phyloP scores from a whole-genome alignment of 306 rosid species.

The Dryas drummondii region DNA sequence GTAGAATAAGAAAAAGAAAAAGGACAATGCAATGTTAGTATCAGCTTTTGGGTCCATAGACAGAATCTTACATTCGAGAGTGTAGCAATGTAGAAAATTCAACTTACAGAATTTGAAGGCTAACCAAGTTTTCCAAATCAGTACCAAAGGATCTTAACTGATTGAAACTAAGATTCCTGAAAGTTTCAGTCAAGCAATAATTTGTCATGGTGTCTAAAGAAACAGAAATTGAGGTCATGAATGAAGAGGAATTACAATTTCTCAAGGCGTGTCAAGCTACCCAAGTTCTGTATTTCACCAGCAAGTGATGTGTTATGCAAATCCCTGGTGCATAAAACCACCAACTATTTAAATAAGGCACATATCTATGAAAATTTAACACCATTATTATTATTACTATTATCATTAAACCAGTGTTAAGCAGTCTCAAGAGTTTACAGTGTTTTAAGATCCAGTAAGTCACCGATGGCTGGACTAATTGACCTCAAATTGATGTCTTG shows the following conservation, averaged over 20 bases:
- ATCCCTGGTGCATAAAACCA: slow-evolving; percentile 56
- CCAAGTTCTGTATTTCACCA: slow-evolving; percentile 78
- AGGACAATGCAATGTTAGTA: slow-evolving; percentile 19
- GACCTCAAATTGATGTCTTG: slow-evolving; percentile 74
- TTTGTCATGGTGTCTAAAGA: slow-evolving; percentile 3
- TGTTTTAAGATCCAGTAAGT: slow-evolving; percentile 81
- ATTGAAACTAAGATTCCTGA: slow-evolving; percentile 93
- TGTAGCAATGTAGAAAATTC: neutral
- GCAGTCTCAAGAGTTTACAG: slow-evolving; percentile 48
- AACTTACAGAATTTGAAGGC: slow-evolving; percentile 80
- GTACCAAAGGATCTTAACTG: slow-evolving; percentile 64
- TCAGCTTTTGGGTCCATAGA: neutral
- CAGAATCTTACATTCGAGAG: neutral
- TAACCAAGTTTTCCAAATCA: slow-evolving; percentile 62
- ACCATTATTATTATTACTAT: neutral
- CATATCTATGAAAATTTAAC: neutral
- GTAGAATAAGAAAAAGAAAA: neutral
- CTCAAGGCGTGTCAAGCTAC: slow-evolving; percentile 70
- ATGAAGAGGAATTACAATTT: slow-evolving; percentile 58
- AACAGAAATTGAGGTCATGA: neutral
- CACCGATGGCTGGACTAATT: slow-evolving; percentile 78
- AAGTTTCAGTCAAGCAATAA: slow-evolving; percentile 28
- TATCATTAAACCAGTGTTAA: neutral
- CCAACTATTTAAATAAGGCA: neutral
- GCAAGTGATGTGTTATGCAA: slow-evolving; percentile 81